Evolutionary conservation across 306 rosid species (phyloP).

Genomic region (Quercus rubra): DNA sequence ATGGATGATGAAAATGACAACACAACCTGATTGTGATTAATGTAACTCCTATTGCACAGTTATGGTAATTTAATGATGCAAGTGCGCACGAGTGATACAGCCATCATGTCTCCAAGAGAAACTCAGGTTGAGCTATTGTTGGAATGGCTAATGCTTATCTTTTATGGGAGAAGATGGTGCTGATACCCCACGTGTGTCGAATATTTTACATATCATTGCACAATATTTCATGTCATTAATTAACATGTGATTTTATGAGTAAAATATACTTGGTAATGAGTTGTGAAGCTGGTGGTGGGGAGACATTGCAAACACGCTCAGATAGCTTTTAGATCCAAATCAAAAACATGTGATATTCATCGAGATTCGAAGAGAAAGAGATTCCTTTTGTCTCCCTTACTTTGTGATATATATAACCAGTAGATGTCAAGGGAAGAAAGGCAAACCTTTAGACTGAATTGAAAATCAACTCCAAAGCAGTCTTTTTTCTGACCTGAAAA

Average conservation of each 20-base stretch:
- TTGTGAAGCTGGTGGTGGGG: constrained; percentile 30
- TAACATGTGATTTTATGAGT: not conserved
- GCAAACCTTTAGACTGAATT: constrained; percentile 3
- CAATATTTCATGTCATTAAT: not conserved
- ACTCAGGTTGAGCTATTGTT: not conserved
- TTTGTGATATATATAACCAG: constrained; percentile 15
- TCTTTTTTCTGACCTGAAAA: not conserved
- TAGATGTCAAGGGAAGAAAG: constrained; percentile 2
- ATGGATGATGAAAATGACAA: not conserved
- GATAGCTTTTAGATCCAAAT: constrained; percentile 31
- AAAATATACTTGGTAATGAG: constrained; percentile 16
- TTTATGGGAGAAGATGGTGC: not conserved
- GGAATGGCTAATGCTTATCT: not conserved
- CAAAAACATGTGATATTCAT: constrained; percentile 6
- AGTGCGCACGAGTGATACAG: not conserved
- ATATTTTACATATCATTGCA: not conserved
- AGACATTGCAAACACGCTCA: constrained; percentile 29
- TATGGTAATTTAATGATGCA: not conserved
- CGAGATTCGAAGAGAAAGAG: constrained; percentile 16
- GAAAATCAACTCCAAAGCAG: constrained; percentile 10
- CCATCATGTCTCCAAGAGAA: not conserved
- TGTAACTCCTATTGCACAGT: not conserved
- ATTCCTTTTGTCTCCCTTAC: constrained; percentile 33
- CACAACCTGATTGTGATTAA: not conserved
- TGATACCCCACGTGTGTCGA: not conserved